A percentile compares a stretch with the other conserved stretches of the same genome.
Conservation (phyloP, 2,329 filamentous ascomycete genomes). For the Pyrenophora seminiperda region DNA sequence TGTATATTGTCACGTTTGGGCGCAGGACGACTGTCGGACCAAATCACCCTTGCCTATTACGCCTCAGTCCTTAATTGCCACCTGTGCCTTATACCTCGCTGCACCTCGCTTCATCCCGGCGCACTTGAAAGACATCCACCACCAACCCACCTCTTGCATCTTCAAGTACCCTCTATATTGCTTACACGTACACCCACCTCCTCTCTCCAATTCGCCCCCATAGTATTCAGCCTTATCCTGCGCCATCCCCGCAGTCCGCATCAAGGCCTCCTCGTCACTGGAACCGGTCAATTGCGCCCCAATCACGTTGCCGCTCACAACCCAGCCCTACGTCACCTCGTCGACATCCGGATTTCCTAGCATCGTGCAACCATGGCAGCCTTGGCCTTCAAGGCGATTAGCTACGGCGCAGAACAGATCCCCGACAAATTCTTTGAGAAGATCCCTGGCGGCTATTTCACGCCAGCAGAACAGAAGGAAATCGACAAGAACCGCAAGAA, state of each 20-base stretch:
- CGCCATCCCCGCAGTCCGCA: constrained; percentile 24
- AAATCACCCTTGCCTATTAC: constrained; percentile 6
- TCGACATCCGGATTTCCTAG: constrained; percentile 33
- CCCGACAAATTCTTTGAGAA: constrained; percentile 47
- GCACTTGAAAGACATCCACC: constrained; percentile 1
- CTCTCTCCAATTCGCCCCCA: constrained; percentile 12
- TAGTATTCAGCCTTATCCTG: constrained; percentile 17
- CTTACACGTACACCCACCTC: constrained; percentile 14
- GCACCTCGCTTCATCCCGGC: constrained; percentile 2
- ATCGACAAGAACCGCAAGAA: constrained; percentile 27
- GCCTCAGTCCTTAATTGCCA: constrained; percentile 10
- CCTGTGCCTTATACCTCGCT: background rate
- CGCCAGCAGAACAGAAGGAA: constrained; percentile 36
- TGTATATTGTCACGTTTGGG: constrained; percentile 19
- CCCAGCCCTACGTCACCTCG: constrained; percentile 41
- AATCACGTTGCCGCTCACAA: constrained; percentile 37
- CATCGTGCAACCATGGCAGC: constrained; percentile 39
- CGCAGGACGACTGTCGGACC: constrained; percentile 14
- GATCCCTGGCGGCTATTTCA: constrained; percentile 48
- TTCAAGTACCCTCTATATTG: constrained; percentile 13
- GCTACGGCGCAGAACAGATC: constrained; percentile 47
- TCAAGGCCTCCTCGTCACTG: constrained; percentile 25
- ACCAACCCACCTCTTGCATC: constrained; percentile 9
- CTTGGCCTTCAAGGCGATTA: constrained; percentile 47
- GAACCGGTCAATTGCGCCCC: constrained; percentile 26